Percentiles rank a stretch among this genome's conserved stretches.
Evolutionary conservation across 2,329 filamentous ascomycete species (phyloP).

Genomic region (Colletotrichum sp.): DNA sequence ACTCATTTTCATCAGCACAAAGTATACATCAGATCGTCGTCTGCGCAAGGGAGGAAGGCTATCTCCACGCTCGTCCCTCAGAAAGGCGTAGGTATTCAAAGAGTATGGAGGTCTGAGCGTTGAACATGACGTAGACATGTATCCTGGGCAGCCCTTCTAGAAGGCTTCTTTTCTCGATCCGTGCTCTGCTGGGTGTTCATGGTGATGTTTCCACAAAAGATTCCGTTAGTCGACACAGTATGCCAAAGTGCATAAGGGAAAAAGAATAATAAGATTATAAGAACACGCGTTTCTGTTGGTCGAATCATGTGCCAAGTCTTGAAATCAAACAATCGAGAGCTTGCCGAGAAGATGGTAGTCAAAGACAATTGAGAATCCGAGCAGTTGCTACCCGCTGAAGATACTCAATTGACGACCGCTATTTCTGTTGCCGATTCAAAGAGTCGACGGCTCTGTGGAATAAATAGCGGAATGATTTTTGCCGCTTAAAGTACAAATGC

Average conservation of each 20-base stretch:
- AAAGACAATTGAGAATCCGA: neutral
- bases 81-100: neutral
- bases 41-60: neutral
- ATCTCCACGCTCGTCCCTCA: neutral
- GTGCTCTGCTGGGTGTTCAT: neutral
- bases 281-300: neutral
- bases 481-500: accelerated
- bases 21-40: neutral
- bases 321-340: neutral
- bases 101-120: neutral
- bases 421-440: neutral
- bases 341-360: neutral
- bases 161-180: neutral
- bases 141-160: neutral
- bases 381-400: neutral
- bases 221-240: neutral
- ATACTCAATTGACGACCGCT: neutral
- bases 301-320: neutral
- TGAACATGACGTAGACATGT: neutral
- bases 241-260: neutral
- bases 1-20: neutral
- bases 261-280: neutral
- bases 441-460: neutral
- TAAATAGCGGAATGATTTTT: neutral
- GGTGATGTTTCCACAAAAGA: accelerated